Evolutionary conservation across 345 rosid species (phyloP).

Genomic region (Gossypium sturtianum): DNA sequence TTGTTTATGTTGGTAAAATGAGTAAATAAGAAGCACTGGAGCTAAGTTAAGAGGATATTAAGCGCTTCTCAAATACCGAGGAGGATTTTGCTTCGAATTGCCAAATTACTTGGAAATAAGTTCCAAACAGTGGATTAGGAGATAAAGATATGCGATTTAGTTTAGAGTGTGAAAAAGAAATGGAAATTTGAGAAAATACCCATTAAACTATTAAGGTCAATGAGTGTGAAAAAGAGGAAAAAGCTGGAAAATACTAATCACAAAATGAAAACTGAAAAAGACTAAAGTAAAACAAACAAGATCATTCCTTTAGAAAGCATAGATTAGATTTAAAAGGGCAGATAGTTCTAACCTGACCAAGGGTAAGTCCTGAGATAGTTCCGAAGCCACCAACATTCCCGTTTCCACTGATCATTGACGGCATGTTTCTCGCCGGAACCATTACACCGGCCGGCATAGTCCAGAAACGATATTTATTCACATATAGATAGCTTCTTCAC

Average conservation of each 20-base stretch:
- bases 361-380: slow-evolving; percentile 47
- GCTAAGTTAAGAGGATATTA: neutral
- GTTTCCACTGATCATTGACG: slow-evolving; percentile 36
- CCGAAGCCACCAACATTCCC: slow-evolving; percentile 38
- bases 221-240: neutral
- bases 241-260: neutral
- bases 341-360: slow-evolving; percentile 41
- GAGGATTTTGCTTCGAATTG: slow-evolving; percentile 35
- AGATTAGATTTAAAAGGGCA: neutral
- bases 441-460: slow-evolving; percentile 58
- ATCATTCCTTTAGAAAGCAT: neutral
- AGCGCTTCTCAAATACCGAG: slow-evolving; percentile 41
- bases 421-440: slow-evolving; percentile 58
- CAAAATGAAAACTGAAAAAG: slow-evolving; percentile 2
- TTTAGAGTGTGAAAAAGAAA: neutral
- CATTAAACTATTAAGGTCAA: neutral
- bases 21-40: neutral
- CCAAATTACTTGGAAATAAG: neutral
- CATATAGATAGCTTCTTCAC: neutral
- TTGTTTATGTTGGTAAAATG: neutral
- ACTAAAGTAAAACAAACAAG: neutral
- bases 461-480: neutral
- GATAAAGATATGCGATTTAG: neutral
- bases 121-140: slow-evolving; percentile 9
- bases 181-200: neutral